These are phyloP conservation scores for Ustilago hordei DNA, from an alignment of 1,284 basidiomycete genomes.

Conservation along the genomic window DNA sequence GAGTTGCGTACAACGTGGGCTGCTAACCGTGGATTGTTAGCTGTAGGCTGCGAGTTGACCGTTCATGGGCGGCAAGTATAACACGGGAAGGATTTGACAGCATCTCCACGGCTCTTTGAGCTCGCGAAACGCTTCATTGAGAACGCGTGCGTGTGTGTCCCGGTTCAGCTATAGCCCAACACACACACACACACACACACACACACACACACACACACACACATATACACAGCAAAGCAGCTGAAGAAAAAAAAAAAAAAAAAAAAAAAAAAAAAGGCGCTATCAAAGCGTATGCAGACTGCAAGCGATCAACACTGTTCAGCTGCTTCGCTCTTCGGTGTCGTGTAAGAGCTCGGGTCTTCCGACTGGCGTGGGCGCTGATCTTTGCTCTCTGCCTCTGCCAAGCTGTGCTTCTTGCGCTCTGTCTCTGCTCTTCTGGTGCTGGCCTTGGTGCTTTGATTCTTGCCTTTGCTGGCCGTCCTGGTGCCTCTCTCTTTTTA, in stretches of 20 bases:
- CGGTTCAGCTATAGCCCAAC: not conserved
- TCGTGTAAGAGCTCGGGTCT: not conserved
- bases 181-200: not conserved
- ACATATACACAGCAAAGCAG: not conserved
- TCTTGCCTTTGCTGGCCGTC: not conserved
- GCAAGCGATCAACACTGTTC: slow-evolving; percentile 14
- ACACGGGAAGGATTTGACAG: not conserved
- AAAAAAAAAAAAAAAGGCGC: slow-evolving; percentile 2
- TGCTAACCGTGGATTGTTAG: not conserved
- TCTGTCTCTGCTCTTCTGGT: slow-evolving; percentile 1
- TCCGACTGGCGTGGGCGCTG: slow-evolving; percentile 8
- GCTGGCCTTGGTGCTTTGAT: not conserved
- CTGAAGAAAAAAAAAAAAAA: not conserved
- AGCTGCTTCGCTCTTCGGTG: not conserved
- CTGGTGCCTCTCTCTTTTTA: not conserved
- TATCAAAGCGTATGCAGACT: slow-evolving; percentile 5
- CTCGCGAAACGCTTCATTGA: not conserved
- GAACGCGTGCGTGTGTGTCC: not conserved
- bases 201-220: no score
- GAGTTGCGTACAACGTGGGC: not conserved
- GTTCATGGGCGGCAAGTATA: not conserved
- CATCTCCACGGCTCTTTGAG: not conserved
- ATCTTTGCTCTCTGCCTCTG: not conserved
- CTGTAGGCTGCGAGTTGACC: not conserved
- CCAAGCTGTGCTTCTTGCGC: not conserved